Base-by-base conservation (phyloP, 1,139 yeast species). In the Yamadazyma sp. region DNA sequence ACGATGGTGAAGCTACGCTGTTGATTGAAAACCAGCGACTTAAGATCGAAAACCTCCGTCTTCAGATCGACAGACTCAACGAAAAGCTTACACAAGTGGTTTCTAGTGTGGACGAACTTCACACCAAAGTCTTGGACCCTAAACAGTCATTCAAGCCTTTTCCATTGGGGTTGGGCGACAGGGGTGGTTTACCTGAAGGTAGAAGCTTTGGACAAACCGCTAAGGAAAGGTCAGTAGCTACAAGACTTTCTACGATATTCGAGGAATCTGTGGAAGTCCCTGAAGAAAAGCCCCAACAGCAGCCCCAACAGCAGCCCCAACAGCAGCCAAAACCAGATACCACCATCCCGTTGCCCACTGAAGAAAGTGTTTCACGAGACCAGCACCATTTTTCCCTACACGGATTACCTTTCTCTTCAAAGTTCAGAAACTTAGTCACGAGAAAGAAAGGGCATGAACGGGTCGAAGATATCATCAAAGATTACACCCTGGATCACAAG, bases 321-420 rank as follows among this genome's bases (percentile, higher is more conserved):
- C 17, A n/a, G n/a, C n/a, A n/a, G n/a, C n/a, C n/a, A n/a, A n/a
- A n/a, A n/a, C n/a, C n/a, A n/a, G n/a, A n/a, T n/a, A n/a, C n/a
- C n/a, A n/a, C n/a, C n/a, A n/a, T n/a, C n/a, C n/a, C n/a, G n/a
- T n/a, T n/a, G n/a, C n/a, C n/a, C n/a, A n/a, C n/a, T n/a, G 21
- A 12, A 14, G 18, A n/a, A 4, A 7, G 25, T 16, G 13, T 23
- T 10, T 9, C 8, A 18, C 30, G 31, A 12, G 39, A 39, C n/a
- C n/a, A n/a, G 26, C 34, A 39, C 16, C 29, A 21, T 24, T 43
- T 42, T 34, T 53, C 57, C 1, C 40, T 54, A 8, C 58, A 53
- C 40, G 58, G 59, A 7, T 13, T 52, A 12, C 55, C 56, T 1
- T 40, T 40, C 23, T 33, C 46, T 4, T 52, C 56, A n/a, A 35